Base-by-base conservation (phyloP, 495 filamentous ascomycete genomes). In the Sordaria brevicollis region DNA sequence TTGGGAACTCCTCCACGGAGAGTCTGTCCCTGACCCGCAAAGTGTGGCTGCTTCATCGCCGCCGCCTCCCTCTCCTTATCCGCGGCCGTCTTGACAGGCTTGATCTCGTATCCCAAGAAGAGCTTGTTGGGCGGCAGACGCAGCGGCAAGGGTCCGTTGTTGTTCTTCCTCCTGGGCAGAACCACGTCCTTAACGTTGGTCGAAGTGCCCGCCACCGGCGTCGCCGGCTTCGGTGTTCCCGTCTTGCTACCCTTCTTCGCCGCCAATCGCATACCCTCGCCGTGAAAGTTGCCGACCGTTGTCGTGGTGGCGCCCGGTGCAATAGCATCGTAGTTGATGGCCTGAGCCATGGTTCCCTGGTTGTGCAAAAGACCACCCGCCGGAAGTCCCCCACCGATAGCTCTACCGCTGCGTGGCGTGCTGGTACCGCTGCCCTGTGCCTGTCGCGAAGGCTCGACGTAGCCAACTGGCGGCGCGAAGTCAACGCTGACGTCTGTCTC, bases 311-410 rank as follows among this genome's bases (percentile, higher is more conserved):
- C 84, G 15, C 89, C 89, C 0, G 95, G 95, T 0, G 92, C 91
- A 73, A 99, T 97, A n/a, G 94, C 87, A 49, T 92, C 87, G 78
- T 98, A 99, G 82, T 97, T 97, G 82, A 99, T 97, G 17, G 93
- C 86, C 76, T 96, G 92, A 2, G 96, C 94, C 95, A 99, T 99
- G 35, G 90, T 93, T 7, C 95, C 95, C 70, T 95, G 90, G 54
- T 83, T 86, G 75, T 96, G 91, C 70, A 97, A 76, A 39, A 90
- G 78, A 9, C 92, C 93, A 17, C 92, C 92, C 8, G 85, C 80
- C 5, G 90, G 89, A 7, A 91, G 72, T n/a, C 85, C 88, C 13
- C 36, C 62, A 5, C 69, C 74, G 1, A 65, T 76, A 13, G 79
- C 78, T 4, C 74, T 72, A 6, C 69, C 74, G 66, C 83, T 86